A percentile compares a stretch with the other conserved stretches of the same genome.
These are phyloP conservation scores for Leccinum truebloodii DNA, from an alignment of 768 basidiomycete species.

Conservation along the genomic window DNA sequence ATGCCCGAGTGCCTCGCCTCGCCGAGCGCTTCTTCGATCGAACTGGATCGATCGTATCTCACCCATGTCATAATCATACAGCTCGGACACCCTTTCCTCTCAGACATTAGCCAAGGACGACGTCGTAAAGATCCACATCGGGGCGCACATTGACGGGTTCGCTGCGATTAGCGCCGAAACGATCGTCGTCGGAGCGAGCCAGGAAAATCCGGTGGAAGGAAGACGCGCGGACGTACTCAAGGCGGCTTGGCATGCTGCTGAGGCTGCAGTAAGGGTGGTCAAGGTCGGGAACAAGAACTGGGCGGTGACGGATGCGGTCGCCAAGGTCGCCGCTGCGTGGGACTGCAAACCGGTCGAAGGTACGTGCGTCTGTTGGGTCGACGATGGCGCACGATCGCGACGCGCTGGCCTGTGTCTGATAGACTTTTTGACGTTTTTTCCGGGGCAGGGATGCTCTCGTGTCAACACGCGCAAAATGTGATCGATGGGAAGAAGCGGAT, in stretches of 20 bases:
- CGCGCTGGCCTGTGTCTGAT: not conserved
- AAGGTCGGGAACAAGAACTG: slow-evolving; percentile 96
- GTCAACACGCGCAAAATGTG: slow-evolving; percentile 91
- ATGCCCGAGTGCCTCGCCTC: not conserved
- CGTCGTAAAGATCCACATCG: slow-evolving; percentile 94
- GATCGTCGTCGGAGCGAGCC: slow-evolving; percentile 79
- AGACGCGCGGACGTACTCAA: slow-evolving; percentile 88
- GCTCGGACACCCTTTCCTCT: slow-evolving; percentile 72
- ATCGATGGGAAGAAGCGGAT: slow-evolving; percentile 97
- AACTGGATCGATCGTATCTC: slow-evolving; percentile 28
- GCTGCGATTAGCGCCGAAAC: slow-evolving; percentile 94
- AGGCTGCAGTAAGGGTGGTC: slow-evolving; percentile 87
- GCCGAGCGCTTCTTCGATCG: slow-evolving; percentile 13
- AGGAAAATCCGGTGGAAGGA: slow-evolving; percentile 75
- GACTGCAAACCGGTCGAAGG: slow-evolving; percentile 95
- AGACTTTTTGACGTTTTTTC: not conserved
- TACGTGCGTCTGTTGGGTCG: slow-evolving; percentile 31
- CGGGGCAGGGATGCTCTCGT: slow-evolving; percentile 85
- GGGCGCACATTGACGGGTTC: slow-evolving; percentile 97
- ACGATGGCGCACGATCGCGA: not conserved
- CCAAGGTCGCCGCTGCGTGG: slow-evolving; percentile 68
- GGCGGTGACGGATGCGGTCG: slow-evolving; percentile 86
- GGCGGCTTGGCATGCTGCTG: slow-evolving; percentile 92
- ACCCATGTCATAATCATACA: slow-evolving; percentile 26
- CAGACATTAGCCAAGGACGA: slow-evolving; percentile 80